Evolutionary conservation across 495 filamentous ascomycete genomes (phyloP).

Genomic region (Tuber borchii): DNA sequence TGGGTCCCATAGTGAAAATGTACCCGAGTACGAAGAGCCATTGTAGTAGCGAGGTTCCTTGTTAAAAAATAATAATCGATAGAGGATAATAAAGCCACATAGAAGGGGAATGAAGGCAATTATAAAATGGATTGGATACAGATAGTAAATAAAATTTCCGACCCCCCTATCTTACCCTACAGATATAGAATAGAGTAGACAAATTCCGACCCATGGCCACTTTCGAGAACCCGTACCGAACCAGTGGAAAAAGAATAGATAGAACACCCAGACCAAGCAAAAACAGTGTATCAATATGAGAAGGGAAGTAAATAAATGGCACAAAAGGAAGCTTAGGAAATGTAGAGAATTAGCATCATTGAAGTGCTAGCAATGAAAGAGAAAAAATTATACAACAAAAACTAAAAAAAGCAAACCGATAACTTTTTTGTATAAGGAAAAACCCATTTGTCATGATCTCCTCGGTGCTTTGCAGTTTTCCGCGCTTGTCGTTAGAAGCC

Average conservation of each 20-base stretch:
- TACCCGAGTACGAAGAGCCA: background rate
- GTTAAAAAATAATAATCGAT: background rate
- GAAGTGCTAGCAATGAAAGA: background rate
- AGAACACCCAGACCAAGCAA: background rate
- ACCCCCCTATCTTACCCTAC: constrained; percentile 1
- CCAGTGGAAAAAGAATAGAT: background rate
- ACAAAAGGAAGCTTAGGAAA: background rate
- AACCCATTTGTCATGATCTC: background rate
- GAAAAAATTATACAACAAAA: constrained; percentile 2
- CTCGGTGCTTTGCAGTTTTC: background rate
- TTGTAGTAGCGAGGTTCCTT: background rate
- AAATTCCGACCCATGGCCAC: background rate
- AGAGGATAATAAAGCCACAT: background rate
- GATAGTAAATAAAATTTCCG: background rate
- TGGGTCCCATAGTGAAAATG: background rate
- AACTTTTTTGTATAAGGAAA: constrained; percentile 3
- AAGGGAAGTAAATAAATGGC: background rate
- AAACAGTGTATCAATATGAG: background rate
- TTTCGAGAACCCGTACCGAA: background rate
- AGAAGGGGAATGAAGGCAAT: background rate
- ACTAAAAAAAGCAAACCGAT: background rate
- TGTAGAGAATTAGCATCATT: background rate
- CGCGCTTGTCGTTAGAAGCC: constrained; percentile 2
- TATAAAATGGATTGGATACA: background rate
- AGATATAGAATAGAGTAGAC: background rate